Evolutionary conservation across 345 rosid genomes (phyloP).

Genomic region (Arabidopsis arenosa): DNA sequence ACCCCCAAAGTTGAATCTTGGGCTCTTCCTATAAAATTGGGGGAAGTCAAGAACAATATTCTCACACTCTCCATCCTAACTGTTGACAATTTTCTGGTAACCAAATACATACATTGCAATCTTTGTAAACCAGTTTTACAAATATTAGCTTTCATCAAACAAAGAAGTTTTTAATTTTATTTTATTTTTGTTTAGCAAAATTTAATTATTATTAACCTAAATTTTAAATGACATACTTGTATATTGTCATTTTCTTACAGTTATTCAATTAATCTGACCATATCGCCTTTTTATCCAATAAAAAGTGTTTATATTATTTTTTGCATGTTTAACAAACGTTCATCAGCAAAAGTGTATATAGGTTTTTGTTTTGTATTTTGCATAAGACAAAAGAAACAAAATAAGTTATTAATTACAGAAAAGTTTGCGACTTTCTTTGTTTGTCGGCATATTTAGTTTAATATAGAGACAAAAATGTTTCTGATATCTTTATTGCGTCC

Average conservation of each 20-base stretch:
- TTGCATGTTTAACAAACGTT: background rate
- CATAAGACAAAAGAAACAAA: background rate
- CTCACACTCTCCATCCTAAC: background rate
- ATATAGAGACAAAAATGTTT: background rate
- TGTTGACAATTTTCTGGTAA: background rate
- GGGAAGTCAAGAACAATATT: constrained; percentile 8
- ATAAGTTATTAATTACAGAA: background rate
- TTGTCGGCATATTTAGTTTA: background rate
- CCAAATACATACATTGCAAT: background rate
- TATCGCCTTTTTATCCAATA: background rate
- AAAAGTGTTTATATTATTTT: background rate
- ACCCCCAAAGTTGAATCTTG: background rate
- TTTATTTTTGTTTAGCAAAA: too few relatives aligned
- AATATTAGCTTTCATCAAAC: background rate
- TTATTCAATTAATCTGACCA: background rate
- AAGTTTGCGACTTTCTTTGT: background rate
- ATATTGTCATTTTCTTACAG: too few relatives aligned
- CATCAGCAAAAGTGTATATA: background rate
- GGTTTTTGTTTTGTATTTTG: background rate
- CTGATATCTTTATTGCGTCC: background rate
- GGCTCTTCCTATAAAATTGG: constrained; percentile 27
- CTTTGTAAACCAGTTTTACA: background rate
- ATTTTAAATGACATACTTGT: too few relatives aligned
- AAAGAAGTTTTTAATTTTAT: background rate
- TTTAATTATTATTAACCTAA: too few relatives aligned